Evolutionary conservation across 1,284 basidiomycete genomes (phyloP).

Genomic region (Trichosporon sp.): DNA sequence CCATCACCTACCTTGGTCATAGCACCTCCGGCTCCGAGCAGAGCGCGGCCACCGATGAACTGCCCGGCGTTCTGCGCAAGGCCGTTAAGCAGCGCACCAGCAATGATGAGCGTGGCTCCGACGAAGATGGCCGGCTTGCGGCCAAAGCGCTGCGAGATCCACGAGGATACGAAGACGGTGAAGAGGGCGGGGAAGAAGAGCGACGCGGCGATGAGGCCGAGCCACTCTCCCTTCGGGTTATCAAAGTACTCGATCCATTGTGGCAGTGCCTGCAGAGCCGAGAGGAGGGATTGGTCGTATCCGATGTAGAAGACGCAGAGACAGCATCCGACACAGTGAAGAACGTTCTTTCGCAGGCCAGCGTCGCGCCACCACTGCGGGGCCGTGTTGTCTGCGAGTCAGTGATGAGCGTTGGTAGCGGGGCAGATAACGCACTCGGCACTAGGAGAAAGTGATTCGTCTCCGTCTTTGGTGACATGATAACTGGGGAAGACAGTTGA

Average conservation of each 20-base stretch:
- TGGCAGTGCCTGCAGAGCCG: slow-evolving; percentile 23
- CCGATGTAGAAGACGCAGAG: slow-evolving; percentile 27
- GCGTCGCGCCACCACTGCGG: slow-evolving; percentile 28
- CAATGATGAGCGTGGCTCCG: slow-evolving; percentile 27
- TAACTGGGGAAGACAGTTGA: neutral
- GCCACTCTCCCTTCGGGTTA: slow-evolving; percentile 20
- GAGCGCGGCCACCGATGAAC: slow-evolving; percentile 24
- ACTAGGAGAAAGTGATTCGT: slow-evolving; percentile 1
- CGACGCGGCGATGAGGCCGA: slow-evolving; percentile 26
- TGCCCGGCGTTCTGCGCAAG: slow-evolving; percentile 18
- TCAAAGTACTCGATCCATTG: slow-evolving; percentile 29
- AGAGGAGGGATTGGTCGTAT: slow-evolving; percentile 26
- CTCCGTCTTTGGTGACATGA: neutral
- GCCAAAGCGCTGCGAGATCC: slow-evolving; percentile 21
- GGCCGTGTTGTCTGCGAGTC: slow-evolving; percentile 25
- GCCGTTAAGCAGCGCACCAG: slow-evolving; percentile 26
- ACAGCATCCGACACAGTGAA: slow-evolving; percentile 23
- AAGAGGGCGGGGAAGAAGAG: slow-evolving; percentile 28
- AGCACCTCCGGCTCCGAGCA: slow-evolving; percentile 26
- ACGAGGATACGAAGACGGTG: slow-evolving; percentile 22
- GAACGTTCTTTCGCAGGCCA: slow-evolving; percentile 23
- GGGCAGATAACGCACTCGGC: neutral
- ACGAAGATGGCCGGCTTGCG: slow-evolving; percentile 22
- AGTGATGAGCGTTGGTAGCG: neutral
- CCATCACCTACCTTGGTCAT: slow-evolving; percentile 21